These are phyloP conservation scores for Cercospora sp. DNA, from an alignment of 2,329 filamentous ascomycete species.

Conservation along the genomic window DNA sequence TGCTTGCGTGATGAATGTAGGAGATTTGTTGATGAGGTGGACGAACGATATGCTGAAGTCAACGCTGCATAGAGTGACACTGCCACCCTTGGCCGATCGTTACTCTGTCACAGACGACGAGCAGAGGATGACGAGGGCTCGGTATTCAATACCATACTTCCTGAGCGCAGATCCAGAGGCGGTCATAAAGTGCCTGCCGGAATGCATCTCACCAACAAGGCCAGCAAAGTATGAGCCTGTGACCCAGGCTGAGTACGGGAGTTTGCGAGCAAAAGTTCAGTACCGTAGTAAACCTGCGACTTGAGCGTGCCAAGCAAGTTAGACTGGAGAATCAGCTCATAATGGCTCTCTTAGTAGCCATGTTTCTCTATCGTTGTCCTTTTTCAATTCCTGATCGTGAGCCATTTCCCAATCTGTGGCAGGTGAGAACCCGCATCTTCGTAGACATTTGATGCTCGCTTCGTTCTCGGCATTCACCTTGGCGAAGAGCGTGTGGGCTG, in stretches of 20 bases:
- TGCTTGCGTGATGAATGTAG: slow-evolving; percentile 44
- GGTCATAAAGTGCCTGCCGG: slow-evolving; percentile 43
- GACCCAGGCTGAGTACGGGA: slow-evolving; percentile 41
- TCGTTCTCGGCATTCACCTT: slow-evolving; percentile 25
- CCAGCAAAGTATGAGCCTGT: slow-evolving; percentile 45
- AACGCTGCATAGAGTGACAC: slow-evolving; percentile 44
- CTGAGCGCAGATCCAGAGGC: slow-evolving; percentile 42
- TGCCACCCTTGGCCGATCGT: slow-evolving; percentile 33
- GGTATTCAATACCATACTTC: slow-evolving; percentile 48
- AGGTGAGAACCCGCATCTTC: slow-evolving; percentile 20
- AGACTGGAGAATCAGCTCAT: neutral
- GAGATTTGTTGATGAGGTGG: slow-evolving; percentile 45
- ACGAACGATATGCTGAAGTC: slow-evolving; percentile 38
- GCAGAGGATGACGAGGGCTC: slow-evolving; percentile 27
- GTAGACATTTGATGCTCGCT: slow-evolving; percentile 20
- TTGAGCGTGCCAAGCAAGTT: slow-evolving; percentile 13
- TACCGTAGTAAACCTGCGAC: slow-evolving; percentile 12
- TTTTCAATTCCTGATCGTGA: neutral
- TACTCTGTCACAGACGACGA: slow-evolving; percentile 14
- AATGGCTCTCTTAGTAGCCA: slow-evolving; percentile 1
- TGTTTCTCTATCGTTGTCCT: slow-evolving; percentile 4
- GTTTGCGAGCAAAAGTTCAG: slow-evolving; percentile 34
- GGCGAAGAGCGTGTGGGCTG: slow-evolving; percentile 21
- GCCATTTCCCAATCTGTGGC: neutral
- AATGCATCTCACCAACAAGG: slow-evolving; percentile 35